Percentiles rank a stretch among this genome's conserved stretches.
Conservation (phyloP, 495 filamentous ascomycete genomes). For the Penicillium verhagenii region DNA sequence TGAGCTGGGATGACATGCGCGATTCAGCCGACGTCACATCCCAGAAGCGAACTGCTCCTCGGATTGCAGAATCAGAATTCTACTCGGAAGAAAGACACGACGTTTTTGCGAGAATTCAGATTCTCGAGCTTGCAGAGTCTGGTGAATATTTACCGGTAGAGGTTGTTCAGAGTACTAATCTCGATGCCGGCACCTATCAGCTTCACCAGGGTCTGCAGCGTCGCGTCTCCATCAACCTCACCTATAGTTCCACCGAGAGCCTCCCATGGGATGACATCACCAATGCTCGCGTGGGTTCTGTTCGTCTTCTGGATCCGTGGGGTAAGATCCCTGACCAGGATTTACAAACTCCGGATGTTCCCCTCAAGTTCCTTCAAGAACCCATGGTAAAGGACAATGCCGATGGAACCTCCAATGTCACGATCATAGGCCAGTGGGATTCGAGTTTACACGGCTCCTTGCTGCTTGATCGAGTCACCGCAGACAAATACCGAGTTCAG, state of each 20-base stretch:
- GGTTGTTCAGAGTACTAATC: conserved; percentile 76
- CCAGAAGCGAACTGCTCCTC: conserved; percentile 62
- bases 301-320: conserved; percentile 78
- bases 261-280: conserved; percentile 82
- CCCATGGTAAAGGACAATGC: conserved; percentile 77
- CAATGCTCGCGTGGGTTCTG: conserved; percentile 70
- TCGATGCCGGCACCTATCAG: conserved; percentile 87
- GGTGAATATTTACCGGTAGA: conserved; percentile 92
- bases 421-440: conserved; percentile 89
- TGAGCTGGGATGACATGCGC: conserved; percentile 99
- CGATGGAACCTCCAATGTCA: conserved; percentile 88
- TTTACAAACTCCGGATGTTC: conserved; percentile 66
- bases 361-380: conserved; percentile 70
- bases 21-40: conserved; percentile 55
- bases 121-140: conserved; percentile 85
- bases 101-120: conserved; percentile 80
- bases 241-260: conserved; percentile 83
- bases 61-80: conserved; percentile 88
- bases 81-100: conserved; percentile 93
- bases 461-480: conserved; percentile 82
- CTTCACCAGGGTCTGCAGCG: conserved; percentile 94
- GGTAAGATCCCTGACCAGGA: conserved; percentile 81
- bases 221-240: conserved; percentile 78
- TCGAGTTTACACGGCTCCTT: conserved; percentile 89
- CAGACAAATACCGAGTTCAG: conserved; percentile 88